These are phyloP conservation scores for Linnemannia hyalina DNA, from an alignment of 192 early-diverging fungal genomes.

Conservation along the genomic window DNA sequence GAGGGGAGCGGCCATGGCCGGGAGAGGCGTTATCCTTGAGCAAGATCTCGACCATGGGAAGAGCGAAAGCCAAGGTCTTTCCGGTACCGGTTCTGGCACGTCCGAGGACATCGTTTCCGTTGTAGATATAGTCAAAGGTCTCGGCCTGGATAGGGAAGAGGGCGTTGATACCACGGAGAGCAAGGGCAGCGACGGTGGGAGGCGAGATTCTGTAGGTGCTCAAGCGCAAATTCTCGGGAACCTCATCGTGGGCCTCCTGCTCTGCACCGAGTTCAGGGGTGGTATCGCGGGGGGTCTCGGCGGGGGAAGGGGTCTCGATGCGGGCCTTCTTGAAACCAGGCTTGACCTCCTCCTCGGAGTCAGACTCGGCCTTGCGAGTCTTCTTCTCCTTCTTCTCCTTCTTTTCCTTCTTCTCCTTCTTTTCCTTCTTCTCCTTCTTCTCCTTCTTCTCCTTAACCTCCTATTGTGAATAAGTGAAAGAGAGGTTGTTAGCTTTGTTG, in stretches of 20 bases:
- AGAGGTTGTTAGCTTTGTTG: not conserved
- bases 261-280: slow-evolving; percentile 34
- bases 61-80: slow-evolving; percentile 83
- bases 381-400: slow-evolving; percentile 64
- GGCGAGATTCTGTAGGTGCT: slow-evolving; percentile 73
- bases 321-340: slow-evolving; percentile 54
- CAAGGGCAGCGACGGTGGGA: slow-evolving; percentile 77
- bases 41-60: slow-evolving; percentile 82
- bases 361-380: slow-evolving; percentile 64
- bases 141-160: slow-evolving; percentile 97
- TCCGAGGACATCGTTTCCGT: slow-evolving; percentile 82
- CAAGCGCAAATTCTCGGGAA: slow-evolving; percentile 69
- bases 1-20: slow-evolving; percentile 62
- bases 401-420: slow-evolving; percentile 64
- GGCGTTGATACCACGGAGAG: slow-evolving; percentile 78
- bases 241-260: slow-evolving; percentile 55
- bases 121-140: slow-evolving; percentile 77
- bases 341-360: slow-evolving; percentile 39
- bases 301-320: slow-evolving; percentile 27
- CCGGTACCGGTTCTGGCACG: slow-evolving; percentile 84
- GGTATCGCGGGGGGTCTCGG: slow-evolving; percentile 52
- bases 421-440: slow-evolving; percentile 65
- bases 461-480: not conserved
- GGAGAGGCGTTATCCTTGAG: slow-evolving; percentile 54
- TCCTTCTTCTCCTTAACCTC: slow-evolving; percentile 64